Percentiles rank a stretch among this genome's conserved stretches.
Evolutionary conservation across 1,139 yeast species (phyloP).

Genomic region (Saccharomyces hybrid): DNA sequence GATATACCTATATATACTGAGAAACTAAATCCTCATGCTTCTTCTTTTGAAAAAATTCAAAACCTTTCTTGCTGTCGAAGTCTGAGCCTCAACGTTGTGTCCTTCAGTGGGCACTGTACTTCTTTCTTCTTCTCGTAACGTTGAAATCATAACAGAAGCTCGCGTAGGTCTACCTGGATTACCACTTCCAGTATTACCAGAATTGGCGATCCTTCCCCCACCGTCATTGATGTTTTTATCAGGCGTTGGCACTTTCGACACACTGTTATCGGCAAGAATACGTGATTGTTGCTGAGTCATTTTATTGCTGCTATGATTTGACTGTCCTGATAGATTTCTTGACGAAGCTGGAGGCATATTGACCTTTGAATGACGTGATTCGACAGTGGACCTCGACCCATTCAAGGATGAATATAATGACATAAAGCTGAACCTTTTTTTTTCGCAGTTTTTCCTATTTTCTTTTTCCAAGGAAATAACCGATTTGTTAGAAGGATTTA

Average conservation of each 20-base stretch:
- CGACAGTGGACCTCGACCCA: constrained; percentile 18
- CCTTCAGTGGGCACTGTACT: constrained; percentile 4
- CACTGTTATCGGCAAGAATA: neutral
- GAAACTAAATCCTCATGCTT: constrained; percentile 40
- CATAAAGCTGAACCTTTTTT: constrained; percentile 24
- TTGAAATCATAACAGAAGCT: constrained; percentile 17
- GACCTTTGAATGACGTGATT: constrained; percentile 7
- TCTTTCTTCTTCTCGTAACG: constrained; percentile 5
- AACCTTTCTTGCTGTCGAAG: constrained; percentile 65
- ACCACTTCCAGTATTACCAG: neutral
- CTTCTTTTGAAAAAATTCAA: constrained; percentile 77
- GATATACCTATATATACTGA: neutral
- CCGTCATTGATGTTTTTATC: neutral
- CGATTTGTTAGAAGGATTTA: neutral
- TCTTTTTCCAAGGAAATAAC: neutral
- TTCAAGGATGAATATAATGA: constrained; percentile 25
- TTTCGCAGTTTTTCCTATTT: constrained; percentile 6
- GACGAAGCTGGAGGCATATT: neutral
- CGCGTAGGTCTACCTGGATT: neutral
- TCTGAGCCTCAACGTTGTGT: constrained; percentile 1
- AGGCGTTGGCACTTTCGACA: neutral
- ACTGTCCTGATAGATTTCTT: neutral
- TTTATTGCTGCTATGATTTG: neutral
- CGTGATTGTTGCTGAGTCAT: neutral
- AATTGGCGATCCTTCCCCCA: neutral